phyloP scores from a whole-genome alignment of 2,329 filamentous ascomycete species.

The Phyllosticta paracitricarpa region DNA sequence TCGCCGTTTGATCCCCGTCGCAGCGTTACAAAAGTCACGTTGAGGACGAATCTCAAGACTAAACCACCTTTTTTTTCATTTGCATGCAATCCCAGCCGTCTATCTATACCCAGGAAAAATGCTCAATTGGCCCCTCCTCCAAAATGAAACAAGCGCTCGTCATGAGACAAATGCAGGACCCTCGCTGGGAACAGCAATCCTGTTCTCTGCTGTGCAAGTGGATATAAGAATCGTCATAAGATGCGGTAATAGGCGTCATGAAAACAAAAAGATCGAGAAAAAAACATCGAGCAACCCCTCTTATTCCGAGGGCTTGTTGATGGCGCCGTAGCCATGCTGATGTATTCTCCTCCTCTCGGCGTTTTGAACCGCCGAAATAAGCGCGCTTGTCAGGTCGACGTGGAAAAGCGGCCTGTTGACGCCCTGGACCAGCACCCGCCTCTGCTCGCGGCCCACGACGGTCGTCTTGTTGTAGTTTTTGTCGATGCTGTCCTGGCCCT shows the following conservation, averaged over 20 bases:
- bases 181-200: background rate
- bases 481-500: constrained; percentile 16
- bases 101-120: background rate
- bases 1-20: background rate
- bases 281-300: background rate
- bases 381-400: constrained; percentile 76
- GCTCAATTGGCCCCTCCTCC: background rate
- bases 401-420: constrained; percentile 89
- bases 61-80: background rate
- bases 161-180: background rate
- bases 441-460: constrained; percentile 14
- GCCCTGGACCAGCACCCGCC: constrained; percentile 61
- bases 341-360: constrained; percentile 40
- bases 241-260: background rate
- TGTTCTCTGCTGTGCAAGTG: background rate
- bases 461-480: constrained; percentile 21
- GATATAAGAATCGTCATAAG: background rate
- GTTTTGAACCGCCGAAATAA: constrained; percentile 80
- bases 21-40: background rate
- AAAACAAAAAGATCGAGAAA: background rate
- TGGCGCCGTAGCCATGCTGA: constrained; percentile 7
- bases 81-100: background rate
- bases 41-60: background rate
- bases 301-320: constrained; percentile 1
- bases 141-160: background rate